Base-by-base conservation (phyloP, 1,139 yeast species). In the Kodamaea arcana region DNA sequence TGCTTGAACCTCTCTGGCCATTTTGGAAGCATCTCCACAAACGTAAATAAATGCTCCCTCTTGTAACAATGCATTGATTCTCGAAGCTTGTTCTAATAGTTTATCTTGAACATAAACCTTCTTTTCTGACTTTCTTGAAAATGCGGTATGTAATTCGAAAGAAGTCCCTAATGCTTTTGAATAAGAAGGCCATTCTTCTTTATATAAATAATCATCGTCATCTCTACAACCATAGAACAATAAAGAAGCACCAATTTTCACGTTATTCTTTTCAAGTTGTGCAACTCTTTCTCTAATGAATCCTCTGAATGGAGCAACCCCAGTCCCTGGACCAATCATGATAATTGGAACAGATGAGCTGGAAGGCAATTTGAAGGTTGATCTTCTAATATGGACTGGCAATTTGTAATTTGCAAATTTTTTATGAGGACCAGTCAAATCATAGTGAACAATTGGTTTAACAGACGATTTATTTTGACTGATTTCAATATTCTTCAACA, bases 281-380 rank as follows among this genome's bases (percentile, higher is more conserved):
- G 64, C 57, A 13, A 60, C 83, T 51, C 94, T 81, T 60, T 88
- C 97, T 60, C 94, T 80, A 28, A 92, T 62, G 47, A 92, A 88
- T 2, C 95, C 97, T 62, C 97, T 82, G 68, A 92, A 83, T 42
- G 98, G 98, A 9, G 98, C 97, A 38, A 92, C 92, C 56, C 98
- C 98, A 6, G 98, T 92, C 46, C 98, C 98, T 32, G 98, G 97
- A 25, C 98, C 98, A 55, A 92, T 75, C 83, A 90, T 78, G 49
- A 92, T 86, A 24, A 92, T 75, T 7, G 98, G 97, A 30, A 83
- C 79, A 12, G 76, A 60, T 21, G 94, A 82, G 54, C 86, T 86
- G 12, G 88, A 71, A n/a, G 98, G 98, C 45, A 92, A 72, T 68
- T 87, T 90, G 69, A 92, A 92, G 37, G 94, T 85, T 7, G 97